Conservation (phyloP, 2,329 filamentous ascomycete species). For the Neonectria coccinea region DNA sequence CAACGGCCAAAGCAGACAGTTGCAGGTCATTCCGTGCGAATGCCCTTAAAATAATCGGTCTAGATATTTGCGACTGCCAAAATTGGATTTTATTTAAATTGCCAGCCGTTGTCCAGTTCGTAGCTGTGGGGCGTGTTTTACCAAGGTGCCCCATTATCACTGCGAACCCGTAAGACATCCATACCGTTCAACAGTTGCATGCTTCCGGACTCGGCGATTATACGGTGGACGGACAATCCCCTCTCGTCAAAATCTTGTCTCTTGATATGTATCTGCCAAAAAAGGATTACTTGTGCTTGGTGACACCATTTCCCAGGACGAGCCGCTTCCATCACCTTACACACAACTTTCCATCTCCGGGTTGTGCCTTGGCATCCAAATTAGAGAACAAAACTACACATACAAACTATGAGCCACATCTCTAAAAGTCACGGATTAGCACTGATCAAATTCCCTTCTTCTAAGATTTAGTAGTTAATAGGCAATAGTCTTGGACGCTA, state of each 20-base stretch:
- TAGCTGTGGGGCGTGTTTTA: background rate
- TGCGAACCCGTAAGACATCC: background rate
- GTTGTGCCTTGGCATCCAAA: no score
- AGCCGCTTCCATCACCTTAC: no score
- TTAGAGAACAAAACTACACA: no score
- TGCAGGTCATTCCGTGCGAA: background rate
- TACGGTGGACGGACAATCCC: background rate
- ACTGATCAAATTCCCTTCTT: background rate
- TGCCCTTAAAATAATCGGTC: background rate
- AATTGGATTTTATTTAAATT: background rate
- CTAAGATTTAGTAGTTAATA: background rate
- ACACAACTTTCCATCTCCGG: no score
- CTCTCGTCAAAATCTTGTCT: background rate
- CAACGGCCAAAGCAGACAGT: slow-evolving; percentile 9
- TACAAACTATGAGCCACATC: no score
- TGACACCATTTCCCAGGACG: background rate
- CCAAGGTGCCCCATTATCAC: background rate
- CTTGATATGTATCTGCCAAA: background rate
- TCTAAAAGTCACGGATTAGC: no score
- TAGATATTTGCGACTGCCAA: background rate
- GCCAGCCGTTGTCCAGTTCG: background rate
- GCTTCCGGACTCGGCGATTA: background rate
- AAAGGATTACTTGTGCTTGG: background rate
- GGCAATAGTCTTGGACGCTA: no score
- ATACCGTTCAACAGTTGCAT: background rate